Base-by-base conservation (phyloP, 306 rosid genomes). In the Malus domestica region DNA sequence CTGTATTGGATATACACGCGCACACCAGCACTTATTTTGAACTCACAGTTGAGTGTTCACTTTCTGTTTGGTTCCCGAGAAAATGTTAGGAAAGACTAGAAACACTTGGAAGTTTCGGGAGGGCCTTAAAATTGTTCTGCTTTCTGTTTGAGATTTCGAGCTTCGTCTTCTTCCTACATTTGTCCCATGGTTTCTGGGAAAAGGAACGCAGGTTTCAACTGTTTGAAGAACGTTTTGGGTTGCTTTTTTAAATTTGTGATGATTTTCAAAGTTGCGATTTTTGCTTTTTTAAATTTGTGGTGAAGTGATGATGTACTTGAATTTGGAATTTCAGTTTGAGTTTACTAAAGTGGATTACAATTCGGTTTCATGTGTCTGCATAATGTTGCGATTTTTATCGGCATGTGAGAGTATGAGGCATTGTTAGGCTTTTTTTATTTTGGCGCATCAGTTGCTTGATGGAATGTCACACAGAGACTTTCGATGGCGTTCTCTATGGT, bases 391-490 rank as follows among this genome's bases (percentile, higher is more conserved):
- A 25, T 27, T 8, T 14, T 13, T 25, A 13, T 14, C 38, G 1
- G 67, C 67, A 25, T 27, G 2, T 14, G 67, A 5, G 38, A 2
- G 8, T 27, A 5, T 61, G 46, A 15, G 16, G 33, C 62, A 76
- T 8, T 8, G 55, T 3, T 69, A 15, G 78, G 42, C 35, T 29
- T 68, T 27, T 27, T 68, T 54, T 55, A 59, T 73, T 30, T 60
- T 25, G 27, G 72, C 25, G 63, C 63, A 71, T 74, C 8, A 85
- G 1, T 60, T 84, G 89, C 35, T 86, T 27, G 86, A 81, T 71
- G 58, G 75, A 83, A 78, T 88, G 88, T 68, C 81, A 12, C 73
- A 68, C 65, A 76, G 78, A 74, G 75, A 66, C 30, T 32, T 61
- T 57, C 55, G 55, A 15, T 49, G 16, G 55, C 0, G 55, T 49